Evolutionary conservation across 73 alveolate species (phyloP), one percentile per base, ranked within the genome.

Genomic region (Uronychia setigera): DNA sequence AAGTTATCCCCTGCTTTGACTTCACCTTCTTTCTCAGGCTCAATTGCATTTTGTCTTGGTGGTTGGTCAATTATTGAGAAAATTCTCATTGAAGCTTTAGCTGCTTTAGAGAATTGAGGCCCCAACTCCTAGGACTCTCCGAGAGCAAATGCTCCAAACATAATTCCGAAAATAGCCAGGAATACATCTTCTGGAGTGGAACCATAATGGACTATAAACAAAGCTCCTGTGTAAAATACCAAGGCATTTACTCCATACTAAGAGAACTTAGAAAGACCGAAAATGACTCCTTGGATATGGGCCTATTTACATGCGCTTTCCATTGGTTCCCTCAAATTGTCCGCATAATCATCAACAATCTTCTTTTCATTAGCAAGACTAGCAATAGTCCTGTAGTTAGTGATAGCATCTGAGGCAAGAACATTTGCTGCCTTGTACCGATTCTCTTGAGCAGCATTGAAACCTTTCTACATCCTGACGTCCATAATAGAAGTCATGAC

Each of bases 371-470:
- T 87, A 31, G 94, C 97, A 78, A 93, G 92, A 58, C 96, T 79
- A 32, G 91, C 94, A 46, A 95, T 94, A 14, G 99, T 97, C 88
- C 97, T 91, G 35, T 92, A 86, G 82, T 96, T 96, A 29, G 92
- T 78, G 0, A 96, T 97, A 11, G 95, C 85, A 77, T 96, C 99
- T 78, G 96, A 89, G 31, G 95, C 98, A 0, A 92, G 74, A 26
- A 87, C 90, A 86, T 94, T 89, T 11, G 98, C 97, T 74, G 81
- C 95, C 77, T 95, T 90, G 81, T 95, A 92, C 28, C 95, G 95
- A 78, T 92, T 83, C 81, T 89, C 97, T 59, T 85, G 88, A n/a
- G 95, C 98, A 31, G 75, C 93, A 29, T 83, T 60, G 74, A 83
- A 79, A 25, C 96, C 96, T 34, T 84, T 82, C 35, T 84, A 58